These are phyloP conservation scores for Cymbopogon flexuosus DNA, from an alignment of 202 grass and related monocot species.

Conservation along the genomic window DNA sequence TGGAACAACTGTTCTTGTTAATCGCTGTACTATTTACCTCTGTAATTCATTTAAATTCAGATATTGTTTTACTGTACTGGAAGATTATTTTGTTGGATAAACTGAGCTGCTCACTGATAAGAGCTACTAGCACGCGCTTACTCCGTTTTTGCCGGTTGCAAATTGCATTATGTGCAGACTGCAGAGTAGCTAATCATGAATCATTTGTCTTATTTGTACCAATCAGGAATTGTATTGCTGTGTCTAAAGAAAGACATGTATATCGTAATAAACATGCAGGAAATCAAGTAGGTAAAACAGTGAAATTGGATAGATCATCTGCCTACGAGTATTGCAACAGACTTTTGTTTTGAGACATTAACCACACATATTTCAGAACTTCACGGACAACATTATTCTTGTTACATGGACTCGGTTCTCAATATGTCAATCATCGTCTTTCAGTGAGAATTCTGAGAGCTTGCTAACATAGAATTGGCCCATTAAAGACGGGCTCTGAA, in stretches of 20 bases:
- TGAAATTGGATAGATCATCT: not conserved
- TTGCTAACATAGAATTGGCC: too few species aligned
- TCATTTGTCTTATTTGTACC: not conserved
- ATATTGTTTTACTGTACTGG: not conserved
- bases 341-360: not conserved
- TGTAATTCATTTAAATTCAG: not conserved
- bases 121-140: not conserved
- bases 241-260: not conserved
- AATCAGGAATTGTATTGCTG: not conserved
- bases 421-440: too few species aligned
- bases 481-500: not conserved
- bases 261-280: not conserved
- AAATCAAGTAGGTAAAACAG: not conserved
- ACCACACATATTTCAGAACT: not conserved
- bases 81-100: not conserved
- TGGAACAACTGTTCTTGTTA: not conserved
- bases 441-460: too few species aligned
- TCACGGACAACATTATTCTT: too few species aligned
- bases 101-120: not conserved
- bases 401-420: too few species aligned
- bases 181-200: not conserved
- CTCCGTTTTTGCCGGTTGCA: not conserved
- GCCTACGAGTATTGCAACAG: not conserved
- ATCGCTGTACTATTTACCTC: not conserved
- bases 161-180: not conserved